Evolutionary conservation across 768 basidiomycete genomes (phyloP), one percentile per base, ranked within the genome.

Genomic region (Astraeus odoratus): DNA sequence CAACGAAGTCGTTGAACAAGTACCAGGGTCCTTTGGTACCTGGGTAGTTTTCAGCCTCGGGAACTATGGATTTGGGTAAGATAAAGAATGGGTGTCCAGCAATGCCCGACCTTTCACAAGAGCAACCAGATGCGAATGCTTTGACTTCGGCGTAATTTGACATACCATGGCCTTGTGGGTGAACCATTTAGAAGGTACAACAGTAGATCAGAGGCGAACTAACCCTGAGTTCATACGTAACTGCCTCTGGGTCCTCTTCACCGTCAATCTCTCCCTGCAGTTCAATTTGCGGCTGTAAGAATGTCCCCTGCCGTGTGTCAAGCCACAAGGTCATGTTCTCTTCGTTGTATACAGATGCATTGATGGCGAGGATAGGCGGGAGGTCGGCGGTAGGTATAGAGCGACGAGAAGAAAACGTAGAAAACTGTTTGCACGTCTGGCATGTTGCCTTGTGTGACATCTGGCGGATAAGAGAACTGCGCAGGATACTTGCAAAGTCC

Each of bases 1-100:
- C 96, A 1, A 82, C 74, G 57, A 99, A 99, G 58, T 99, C 96
- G 57, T 99, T 99, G 79, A 98, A 98, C 44, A 98, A 64, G 56
- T 85, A 85, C 96, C 96, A 99, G 1, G 80, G 78, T 43, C 78
- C 81, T 19, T 52, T 56, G 16, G 52, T 52, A 42, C 70, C 64
- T 1, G 58, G 46, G 9, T 68, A 57, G 7, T 57, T 62, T 56
- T 83, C 81, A 1, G 77, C 77, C 46, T 83, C 80, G 0, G 87
- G 87, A 30, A 93, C 88, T 91, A 50, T 4, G 23, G 19, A 12
- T 23, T n/a, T 16, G n/a, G 3, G 20, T 25, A 33, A 42, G 34
- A 44, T 49, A 13, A 39, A 30, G 37, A 2, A 20, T 1, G 9
- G 6, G 16, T 4, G 20, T 3, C 20, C 10, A 19, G 12, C 13